These are phyloP conservation scores for Fusarium virguliforme DNA, from an alignment of 2,329 filamentous ascomycete species.

Conservation along the genomic window DNA sequence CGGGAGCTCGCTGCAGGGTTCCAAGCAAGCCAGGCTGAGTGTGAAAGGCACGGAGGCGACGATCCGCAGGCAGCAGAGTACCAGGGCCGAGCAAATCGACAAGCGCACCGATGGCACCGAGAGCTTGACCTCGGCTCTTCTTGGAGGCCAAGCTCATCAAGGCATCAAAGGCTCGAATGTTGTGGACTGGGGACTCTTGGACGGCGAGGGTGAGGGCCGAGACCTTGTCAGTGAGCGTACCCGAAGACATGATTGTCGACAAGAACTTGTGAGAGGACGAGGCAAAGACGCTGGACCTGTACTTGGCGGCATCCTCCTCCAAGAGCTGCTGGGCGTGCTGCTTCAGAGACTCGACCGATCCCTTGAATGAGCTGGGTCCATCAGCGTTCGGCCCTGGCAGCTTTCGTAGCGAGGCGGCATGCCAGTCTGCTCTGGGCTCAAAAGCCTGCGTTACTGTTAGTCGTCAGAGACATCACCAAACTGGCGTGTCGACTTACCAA, in stretches of 20 bases:
- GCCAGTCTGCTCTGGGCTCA: conserved; percentile 73
- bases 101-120: conserved; percentile 91
- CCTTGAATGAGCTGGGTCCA: conserved; percentile 61
- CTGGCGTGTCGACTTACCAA: conserved; percentile 54
- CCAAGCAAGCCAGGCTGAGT: conserved; percentile 84
- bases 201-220: conserved; percentile 94
- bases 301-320: conserved; percentile 83
- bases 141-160: conserved; percentile 89
- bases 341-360: conserved; percentile 69
- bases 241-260: conserved; percentile 95
- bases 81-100: conserved; percentile 96
- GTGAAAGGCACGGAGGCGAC: conserved; percentile 85
- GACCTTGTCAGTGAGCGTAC: conserved; percentile 96
- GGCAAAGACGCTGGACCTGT: conserved; percentile 80
- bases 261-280: conserved; percentile 96
- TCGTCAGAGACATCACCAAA: conserved; percentile 48
- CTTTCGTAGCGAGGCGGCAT: conserved; percentile 62
- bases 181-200: conserved; percentile 96
- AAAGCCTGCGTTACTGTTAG: conserved; percentile 65
- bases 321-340: conserved; percentile 82
- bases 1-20: conserved; percentile 75
- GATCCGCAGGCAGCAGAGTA: conserved; percentile 84
- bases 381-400: conserved; percentile 65
- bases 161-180: conserved; percentile 88
- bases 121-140: conserved; percentile 91